Percentiles rank a stretch among this genome's conserved stretches.
These are phyloP conservation scores for Blastocrithidia nonstop DNA, from an alignment of 208 protist genomes.

Conservation along the genomic window DNA sequence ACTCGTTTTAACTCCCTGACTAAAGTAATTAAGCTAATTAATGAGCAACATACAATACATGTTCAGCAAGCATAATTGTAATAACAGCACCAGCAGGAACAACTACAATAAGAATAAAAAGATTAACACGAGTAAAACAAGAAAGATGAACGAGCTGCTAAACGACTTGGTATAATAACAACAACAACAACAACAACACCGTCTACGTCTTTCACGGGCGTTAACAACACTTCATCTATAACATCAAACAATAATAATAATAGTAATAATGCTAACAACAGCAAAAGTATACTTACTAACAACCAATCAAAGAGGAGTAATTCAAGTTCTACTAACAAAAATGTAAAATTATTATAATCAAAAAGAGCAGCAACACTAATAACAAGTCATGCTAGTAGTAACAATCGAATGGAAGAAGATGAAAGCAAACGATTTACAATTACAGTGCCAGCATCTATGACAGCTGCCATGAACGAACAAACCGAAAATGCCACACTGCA, in stretches of 20 bases:
- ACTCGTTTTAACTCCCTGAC: no score
- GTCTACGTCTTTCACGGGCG: neutral
- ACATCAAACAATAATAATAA: conserved; percentile 43
- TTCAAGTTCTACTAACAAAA: neutral
- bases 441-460: no score
- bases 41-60: no score
- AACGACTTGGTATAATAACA: neutral
- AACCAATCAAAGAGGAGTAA: neutral
- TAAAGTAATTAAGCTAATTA: no score
- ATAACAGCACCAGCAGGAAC: neutral
- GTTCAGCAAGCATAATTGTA: neutral
- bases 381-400: no score
- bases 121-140: neutral
- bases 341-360: neutral
- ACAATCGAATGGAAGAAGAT: no score
- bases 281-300: conserved; percentile 10
- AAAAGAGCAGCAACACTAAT: neutral
- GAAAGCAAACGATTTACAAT: no score
- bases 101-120: neutral
- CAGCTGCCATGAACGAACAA: no score
- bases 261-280: conserved; percentile 68
- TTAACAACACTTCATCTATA: conserved; percentile 7
- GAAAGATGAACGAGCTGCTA: neutral
- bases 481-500: no score
- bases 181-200: neutral